Base-by-base conservation (phyloP, 139 green algal species). In the Tetratostichococcus sp. region DNA sequence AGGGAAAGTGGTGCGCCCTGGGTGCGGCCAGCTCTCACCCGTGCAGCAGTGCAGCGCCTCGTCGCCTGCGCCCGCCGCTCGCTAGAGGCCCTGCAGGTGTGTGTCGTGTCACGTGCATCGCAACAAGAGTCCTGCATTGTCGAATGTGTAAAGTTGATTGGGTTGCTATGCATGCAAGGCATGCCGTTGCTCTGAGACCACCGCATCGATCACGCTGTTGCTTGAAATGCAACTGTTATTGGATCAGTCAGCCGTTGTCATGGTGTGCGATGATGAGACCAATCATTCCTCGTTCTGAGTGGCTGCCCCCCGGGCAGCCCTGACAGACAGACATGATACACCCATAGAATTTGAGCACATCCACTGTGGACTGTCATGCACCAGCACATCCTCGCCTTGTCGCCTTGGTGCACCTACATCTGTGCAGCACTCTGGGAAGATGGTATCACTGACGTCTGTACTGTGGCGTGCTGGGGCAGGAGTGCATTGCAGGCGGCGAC, bases 11-110 rank as follows among this genome's bases (percentile, higher is more conserved):
- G 6, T 19, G 65, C 6, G 1, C 42, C 58, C 19, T 88, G 83
- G 83, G 84, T 78, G 11, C 43, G 30, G 0, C 23, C 57, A 16
- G 59, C 75, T 5, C 77, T 78, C 30, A 72, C 32, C 11, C 31
- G 33, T 2, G 28, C 72, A 19, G 35, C 86, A 21, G 30, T 85
- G 69, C 75, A 43, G 31, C 69, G 85, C 34, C 69, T 83, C 2
- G 67, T 43, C 21, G 73, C 75, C 43, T 70, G 84, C 39, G 85
- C 85, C 4, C 31, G 57, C 33, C 73, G 66, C 5, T 70, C 57
- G 58, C 43, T 81, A 19, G 19, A 67, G 0, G 30, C 68, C 25
- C 65, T 78, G 35, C 66, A 78, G 65, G 73, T 78, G 26, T 35
- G 6, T 34, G n/a, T n/a, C n/a, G n/a, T n/a, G n/a, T n/a, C n/a